A percentile compares a stretch with the other conserved stretches of the same genome.
Conservation (phyloP, 2,329 filamentous ascomycete genomes). For the Aureobasidium sp. region DNA sequence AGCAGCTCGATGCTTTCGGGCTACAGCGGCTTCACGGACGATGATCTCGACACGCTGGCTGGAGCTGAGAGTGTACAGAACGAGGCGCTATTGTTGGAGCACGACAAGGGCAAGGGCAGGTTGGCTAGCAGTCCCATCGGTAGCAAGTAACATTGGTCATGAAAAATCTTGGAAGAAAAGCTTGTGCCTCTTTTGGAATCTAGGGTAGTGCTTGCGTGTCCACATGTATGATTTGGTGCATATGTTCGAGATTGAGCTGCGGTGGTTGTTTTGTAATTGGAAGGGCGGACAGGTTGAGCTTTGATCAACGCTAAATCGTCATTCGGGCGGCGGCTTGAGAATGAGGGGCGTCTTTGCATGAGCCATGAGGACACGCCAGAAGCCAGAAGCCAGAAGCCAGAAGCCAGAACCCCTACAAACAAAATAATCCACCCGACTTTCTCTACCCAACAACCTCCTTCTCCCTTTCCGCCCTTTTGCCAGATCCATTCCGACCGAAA, state of each 20-base stretch:
- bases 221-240: background rate
- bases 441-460: background rate
- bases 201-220: background rate
- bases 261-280: background rate
- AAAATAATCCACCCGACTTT: background rate
- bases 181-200: background rate
- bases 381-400: background rate
- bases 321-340: background rate
- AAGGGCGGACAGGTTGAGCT: background rate
- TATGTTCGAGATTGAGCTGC: background rate
- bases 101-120: conserved; percentile 16
- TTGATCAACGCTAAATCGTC: conserved; percentile 1
- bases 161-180: conserved; percentile 9
- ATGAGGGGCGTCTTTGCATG: conserved; percentile 1
- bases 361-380: background rate
- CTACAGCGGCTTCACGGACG: conserved; percentile 43
- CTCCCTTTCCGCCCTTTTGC: background rate
- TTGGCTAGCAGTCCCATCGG: conserved; percentile 13
- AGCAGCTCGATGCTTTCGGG: conserved; percentile 46
- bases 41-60: conserved; percentile 16
- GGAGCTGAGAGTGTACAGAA: conserved; percentile 1
- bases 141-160: conserved; percentile 12
- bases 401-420: conserved; percentile 1
- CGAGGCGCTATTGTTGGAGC: conserved; percentile 11
- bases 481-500: background rate